Percentiles rank a stretch among this genome's conserved stretches.
Evolutionary conservation across 2,329 filamentous ascomycete genomes (phyloP).

Genomic region (Xylaria sp.): DNA sequence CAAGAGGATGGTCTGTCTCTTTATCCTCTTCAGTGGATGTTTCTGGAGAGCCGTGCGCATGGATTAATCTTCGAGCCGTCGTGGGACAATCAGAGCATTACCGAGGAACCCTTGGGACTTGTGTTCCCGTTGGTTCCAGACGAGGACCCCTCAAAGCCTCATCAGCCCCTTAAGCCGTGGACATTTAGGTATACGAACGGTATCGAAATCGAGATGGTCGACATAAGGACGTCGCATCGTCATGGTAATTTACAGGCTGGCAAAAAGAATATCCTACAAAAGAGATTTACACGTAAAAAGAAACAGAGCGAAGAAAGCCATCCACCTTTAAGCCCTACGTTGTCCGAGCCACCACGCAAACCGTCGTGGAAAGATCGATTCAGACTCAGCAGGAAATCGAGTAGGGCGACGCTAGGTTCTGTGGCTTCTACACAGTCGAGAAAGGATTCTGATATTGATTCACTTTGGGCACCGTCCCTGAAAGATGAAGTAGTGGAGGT

Average conservation of each 20-base stretch:
- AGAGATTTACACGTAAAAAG: slow-evolving; percentile 23
- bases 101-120: slow-evolving; percentile 39
- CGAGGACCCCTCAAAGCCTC: slow-evolving; percentile 29
- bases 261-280: slow-evolving; percentile 38
- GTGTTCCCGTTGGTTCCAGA: slow-evolving; percentile 35
- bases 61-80: slow-evolving; percentile 47
- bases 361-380: slow-evolving; percentile 35
- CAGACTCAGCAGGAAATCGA: slow-evolving; percentile 30
- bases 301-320: slow-evolving; percentile 21
- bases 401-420: slow-evolving; percentile 56
- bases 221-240: slow-evolving; percentile 40
- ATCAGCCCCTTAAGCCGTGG: slow-evolving; percentile 36
- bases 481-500: slow-evolving; percentile 32
- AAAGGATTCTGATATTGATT: slow-evolving; percentile 46
- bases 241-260: slow-evolving; percentile 40
- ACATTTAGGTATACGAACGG: slow-evolving; percentile 42
- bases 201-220: slow-evolving; percentile 43
- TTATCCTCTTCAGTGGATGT: slow-evolving; percentile 57
- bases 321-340: slow-evolving; percentile 6
- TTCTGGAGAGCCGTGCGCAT: slow-evolving; percentile 50
- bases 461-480: slow-evolving; percentile 29
- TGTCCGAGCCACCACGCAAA: slow-evolving; percentile 23
- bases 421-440: slow-evolving; percentile 58
- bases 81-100: slow-evolving; percentile 32
- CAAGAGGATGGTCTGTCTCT: slow-evolving; percentile 53